Evolutionary conservation across 768 basidiomycete genomes (phyloP).

Genomic region (Tylopilus intermedius): DNA sequence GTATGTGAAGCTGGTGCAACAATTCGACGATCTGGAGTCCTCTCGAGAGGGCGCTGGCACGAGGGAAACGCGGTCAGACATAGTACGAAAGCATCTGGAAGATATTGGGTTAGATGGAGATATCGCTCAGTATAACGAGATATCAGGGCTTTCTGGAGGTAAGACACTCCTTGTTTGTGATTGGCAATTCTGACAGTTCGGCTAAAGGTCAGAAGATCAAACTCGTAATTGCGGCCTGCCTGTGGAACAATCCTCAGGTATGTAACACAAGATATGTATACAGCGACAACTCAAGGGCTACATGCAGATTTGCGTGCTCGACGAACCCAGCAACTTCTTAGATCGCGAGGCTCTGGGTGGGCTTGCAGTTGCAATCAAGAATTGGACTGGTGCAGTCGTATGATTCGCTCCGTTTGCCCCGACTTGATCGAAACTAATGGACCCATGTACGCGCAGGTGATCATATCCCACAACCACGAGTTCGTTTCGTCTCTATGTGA

Average conservation of each 20-base stretch:
- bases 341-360: conserved; percentile 95
- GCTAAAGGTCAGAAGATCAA: conserved; percentile 91
- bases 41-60: conserved; percentile 92
- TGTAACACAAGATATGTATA: conserved; percentile 10
- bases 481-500: conserved; percentile 78
- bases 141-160: conserved; percentile 91
- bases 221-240: conserved; percentile 87
- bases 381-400: conserved; percentile 91
- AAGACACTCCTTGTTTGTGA: conserved; percentile 19
- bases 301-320: conserved; percentile 65
- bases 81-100: conserved; percentile 88
- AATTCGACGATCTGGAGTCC: conserved; percentile 95
- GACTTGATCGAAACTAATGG: conserved; percentile 17
- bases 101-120: conserved; percentile 96
- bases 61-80: conserved; percentile 74
- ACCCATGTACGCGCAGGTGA: conserved; percentile 49
- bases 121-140: conserved; percentile 98
- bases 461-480: conserved; percentile 94
- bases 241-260: conserved; percentile 95
- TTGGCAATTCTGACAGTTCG: conserved; percentile 10
- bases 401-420: conserved; percentile 12
- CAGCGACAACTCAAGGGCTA: conserved; percentile 5
- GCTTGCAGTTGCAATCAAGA: conserved; percentile 88
- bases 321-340: conserved; percentile 95
- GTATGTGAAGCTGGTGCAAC: conserved; percentile 83